A percentile compares a stretch with the other conserved stretches of the same genome.
These are phyloP conservation scores for Aureobasidium uvarum DNA, from an alignment of 2,329 filamentous ascomycete species.

Conservation along the genomic window DNA sequence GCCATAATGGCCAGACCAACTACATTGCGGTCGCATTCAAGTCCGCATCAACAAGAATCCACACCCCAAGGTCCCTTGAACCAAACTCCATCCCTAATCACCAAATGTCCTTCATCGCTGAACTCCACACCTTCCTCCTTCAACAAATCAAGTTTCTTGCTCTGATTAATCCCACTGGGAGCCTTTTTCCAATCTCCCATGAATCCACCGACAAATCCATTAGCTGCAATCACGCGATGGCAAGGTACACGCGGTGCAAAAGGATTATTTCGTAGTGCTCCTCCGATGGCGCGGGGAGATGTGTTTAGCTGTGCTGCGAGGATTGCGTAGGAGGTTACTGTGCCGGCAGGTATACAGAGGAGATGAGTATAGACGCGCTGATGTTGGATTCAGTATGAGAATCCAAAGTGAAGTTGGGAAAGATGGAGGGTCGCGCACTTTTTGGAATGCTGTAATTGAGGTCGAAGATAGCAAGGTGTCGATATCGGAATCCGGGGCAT, in stretches of 20 bases:
- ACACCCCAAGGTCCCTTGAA: background rate
- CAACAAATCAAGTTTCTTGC: background rate
- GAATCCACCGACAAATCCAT: conserved; percentile 7
- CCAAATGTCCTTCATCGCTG: background rate
- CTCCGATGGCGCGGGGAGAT: background rate
- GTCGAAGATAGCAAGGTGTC: background rate
- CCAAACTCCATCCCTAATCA: conserved; percentile 4
- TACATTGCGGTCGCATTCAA: no score
- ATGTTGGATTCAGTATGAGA: background rate
- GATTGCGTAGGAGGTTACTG: background rate
- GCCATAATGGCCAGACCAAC: no score
- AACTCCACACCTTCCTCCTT: background rate
- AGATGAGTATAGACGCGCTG: conserved; percentile 1
- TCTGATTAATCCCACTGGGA: background rate
- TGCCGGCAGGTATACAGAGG: background rate
- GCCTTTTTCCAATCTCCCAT: conserved; percentile 2
- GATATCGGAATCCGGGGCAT: background rate
- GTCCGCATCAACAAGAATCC: no score
- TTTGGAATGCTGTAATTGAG: conserved; percentile 9
- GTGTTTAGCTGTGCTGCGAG: background rate
- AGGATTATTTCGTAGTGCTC: background rate
- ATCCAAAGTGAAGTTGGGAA: no score
- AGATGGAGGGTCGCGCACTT: background rate
- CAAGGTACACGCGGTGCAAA: background rate
- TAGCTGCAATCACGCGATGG: conserved; percentile 8